These are phyloP conservation scores for Amphichorda felina DNA, from an alignment of 2,329 filamentous ascomycete genomes.

Conservation along the genomic window DNA sequence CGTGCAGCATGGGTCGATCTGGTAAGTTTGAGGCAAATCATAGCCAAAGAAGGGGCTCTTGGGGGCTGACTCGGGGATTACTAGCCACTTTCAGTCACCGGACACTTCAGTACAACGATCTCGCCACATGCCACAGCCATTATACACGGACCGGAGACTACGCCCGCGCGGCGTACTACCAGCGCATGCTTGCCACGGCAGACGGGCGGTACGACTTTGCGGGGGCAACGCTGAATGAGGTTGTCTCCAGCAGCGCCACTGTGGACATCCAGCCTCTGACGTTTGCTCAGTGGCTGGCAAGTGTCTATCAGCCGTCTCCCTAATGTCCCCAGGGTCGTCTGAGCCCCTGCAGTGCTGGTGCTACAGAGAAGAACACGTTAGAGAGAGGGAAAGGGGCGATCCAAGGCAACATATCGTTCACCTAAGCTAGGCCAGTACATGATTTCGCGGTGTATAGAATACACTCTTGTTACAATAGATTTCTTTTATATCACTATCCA, in stretches of 20 bases:
- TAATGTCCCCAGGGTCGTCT: no score
- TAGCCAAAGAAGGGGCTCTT: no score
- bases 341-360: no score
- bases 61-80: no score
- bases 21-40: constrained; percentile 17
- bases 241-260: constrained; percentile 20
- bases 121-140: constrained; percentile 25
- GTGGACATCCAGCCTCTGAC: constrained; percentile 33
- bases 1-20: constrained; percentile 36
- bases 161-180: constrained; percentile 38
- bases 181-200: constrained; percentile 54
- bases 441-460: no score
- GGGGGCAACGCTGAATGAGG: constrained; percentile 46
- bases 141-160: constrained; percentile 34
- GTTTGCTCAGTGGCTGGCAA: constrained; percentile 42
- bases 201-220: constrained; percentile 57
- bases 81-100: constrained; percentile 26
- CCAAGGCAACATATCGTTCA: no score
- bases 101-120: constrained; percentile 25
- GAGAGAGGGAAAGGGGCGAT: no score
- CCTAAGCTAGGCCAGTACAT: no score
- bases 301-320: constrained; percentile 6
- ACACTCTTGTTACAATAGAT: no score
- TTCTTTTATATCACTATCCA: no score
- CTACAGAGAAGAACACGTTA: no score